Conservation (phyloP, 352 stramenopile genomes). For the Nothophytophthora sp. region DNA sequence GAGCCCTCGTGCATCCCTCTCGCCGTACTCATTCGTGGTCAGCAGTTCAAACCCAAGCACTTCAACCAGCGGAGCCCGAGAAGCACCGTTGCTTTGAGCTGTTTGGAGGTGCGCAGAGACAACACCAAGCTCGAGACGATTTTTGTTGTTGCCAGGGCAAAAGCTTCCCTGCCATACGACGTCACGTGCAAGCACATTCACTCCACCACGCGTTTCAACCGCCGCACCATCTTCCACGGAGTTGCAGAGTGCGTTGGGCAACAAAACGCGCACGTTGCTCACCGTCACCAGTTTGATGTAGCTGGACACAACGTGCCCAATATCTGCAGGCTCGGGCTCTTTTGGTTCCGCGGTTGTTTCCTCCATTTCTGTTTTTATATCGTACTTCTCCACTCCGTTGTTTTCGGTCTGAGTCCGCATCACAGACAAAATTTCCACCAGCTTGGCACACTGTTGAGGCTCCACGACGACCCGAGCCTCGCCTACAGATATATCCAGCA, state of each 20-base stretch:
- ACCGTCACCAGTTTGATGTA: slow-evolving; percentile 35
- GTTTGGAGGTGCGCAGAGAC: slow-evolving; percentile 12
- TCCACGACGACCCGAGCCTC: slow-evolving; percentile 24
- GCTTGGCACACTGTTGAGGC: slow-evolving; percentile 23
- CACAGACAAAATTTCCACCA: slow-evolving; percentile 23
- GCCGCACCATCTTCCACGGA: not conserved
- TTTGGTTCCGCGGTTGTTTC: not conserved
- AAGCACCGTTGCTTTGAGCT: not conserved
- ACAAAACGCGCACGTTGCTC: slow-evolving; percentile 27
- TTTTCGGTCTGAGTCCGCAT: slow-evolving; percentile 10
- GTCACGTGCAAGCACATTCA: slow-evolving; percentile 19
- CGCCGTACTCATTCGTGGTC: slow-evolving; percentile 17
- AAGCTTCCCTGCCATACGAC: slow-evolving; percentile 22
- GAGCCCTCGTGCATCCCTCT: slow-evolving; percentile 17
- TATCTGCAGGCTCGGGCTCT: not conserved
- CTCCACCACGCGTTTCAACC: slow-evolving; percentile 2
- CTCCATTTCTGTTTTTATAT: not conserved
- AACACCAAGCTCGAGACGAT: slow-evolving; percentile 18
- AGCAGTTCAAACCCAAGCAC: slow-evolving; percentile 25
- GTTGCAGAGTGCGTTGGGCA: slow-evolving; percentile 5
- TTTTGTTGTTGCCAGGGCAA: slow-evolving; percentile 4
- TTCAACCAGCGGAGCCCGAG: slow-evolving; percentile 10
- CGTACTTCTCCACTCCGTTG: not conserved
- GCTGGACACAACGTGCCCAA: slow-evolving; percentile 12
- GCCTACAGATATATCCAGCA: slow-evolving; percentile 41